Conservation (phyloP, 2,329 filamentous ascomycete species). For the Madurella mycetomatis region DNA sequence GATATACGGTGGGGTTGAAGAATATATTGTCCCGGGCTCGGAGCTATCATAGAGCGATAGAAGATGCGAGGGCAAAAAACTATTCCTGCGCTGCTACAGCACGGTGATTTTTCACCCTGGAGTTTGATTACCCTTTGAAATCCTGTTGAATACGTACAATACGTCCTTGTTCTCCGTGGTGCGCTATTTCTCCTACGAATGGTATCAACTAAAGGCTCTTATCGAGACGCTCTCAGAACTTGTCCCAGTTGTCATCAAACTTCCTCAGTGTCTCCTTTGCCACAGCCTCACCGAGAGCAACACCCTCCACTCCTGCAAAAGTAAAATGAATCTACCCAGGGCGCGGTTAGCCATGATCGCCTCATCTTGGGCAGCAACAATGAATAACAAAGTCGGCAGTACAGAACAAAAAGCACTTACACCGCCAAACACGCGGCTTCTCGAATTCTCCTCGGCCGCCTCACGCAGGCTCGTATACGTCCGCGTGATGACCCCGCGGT, state of each 20-base stretch:
- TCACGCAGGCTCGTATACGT: constrained; percentile 13
- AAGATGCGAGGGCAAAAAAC: neutral
- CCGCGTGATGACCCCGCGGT: constrained; percentile 17
- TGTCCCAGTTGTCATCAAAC: constrained; percentile 23
- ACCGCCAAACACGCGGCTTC: constrained; percentile 20
- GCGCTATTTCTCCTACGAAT: too few species aligned
- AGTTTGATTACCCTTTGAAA: too few species aligned
- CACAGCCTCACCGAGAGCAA: constrained; percentile 18
- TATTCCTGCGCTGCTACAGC: neutral
- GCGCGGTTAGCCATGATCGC: neutral
- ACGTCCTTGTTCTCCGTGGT: too few species aligned
- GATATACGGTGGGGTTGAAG: neutral
- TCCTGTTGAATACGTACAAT: too few species aligned
- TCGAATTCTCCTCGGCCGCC: constrained; percentile 19
- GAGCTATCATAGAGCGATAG: neutral
- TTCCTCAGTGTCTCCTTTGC: constrained; percentile 18
- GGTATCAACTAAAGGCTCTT: neutral
- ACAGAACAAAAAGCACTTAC: constrained; percentile 8
- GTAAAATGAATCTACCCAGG: constrained; percentile 20
- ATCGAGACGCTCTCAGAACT: constrained; percentile 11
- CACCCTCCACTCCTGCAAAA: constrained; percentile 18
- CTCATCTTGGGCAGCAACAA: too few species aligned
- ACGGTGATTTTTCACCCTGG: too few species aligned
- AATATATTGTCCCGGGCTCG: neutral
- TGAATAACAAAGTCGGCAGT: neutral